phyloP scores from a whole-genome alignment of 768 basidiomycete genomes.

The Porphyrellus cyaneotinctus region DNA sequence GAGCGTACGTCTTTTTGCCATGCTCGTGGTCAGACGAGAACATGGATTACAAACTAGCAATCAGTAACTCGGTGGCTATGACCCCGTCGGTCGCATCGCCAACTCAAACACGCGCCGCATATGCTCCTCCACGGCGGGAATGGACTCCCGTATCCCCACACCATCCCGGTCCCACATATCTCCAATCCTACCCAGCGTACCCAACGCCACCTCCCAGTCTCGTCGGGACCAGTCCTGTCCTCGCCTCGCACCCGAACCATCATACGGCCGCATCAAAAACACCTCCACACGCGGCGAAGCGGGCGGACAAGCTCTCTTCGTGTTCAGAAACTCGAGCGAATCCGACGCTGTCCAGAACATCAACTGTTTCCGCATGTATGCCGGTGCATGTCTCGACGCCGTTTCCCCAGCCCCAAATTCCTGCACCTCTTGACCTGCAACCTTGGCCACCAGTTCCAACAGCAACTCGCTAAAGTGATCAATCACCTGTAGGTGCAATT shows the following conservation, averaged over 20 bases:
- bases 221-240: conserved; percentile 71
- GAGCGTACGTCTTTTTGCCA: conserved; percentile 44
- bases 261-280: conserved; percentile 50
- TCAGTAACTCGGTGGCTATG: too few relatives aligned
- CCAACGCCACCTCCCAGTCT: conserved; percentile 59
- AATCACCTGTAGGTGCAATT: conserved; percentile 63
- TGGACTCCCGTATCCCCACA: conserved; percentile 50
- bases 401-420: conserved; percentile 30
- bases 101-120: conserved; percentile 45
- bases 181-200: conserved; percentile 45
- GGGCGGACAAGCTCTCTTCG: conserved; percentile 32
- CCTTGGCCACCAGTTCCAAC: conserved; percentile 50
- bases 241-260: conserved; percentile 49
- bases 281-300: conserved; percentile 46
- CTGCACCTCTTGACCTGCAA: conserved; percentile 46
- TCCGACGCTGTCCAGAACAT: conserved; percentile 51
- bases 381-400: conserved; percentile 56
- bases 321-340: conserved; percentile 53
- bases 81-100: conserved; percentile 43
- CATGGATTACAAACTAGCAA: background rate
- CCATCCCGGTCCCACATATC: conserved; percentile 50
- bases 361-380: conserved; percentile 40
- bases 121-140: conserved; percentile 46
- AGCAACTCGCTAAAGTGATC: conserved; percentile 65
- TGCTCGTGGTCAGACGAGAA: conserved; percentile 16